Conservation (phyloP, 1,284 basidiomycete genomes). For the Tausonia pullulans region DNA sequence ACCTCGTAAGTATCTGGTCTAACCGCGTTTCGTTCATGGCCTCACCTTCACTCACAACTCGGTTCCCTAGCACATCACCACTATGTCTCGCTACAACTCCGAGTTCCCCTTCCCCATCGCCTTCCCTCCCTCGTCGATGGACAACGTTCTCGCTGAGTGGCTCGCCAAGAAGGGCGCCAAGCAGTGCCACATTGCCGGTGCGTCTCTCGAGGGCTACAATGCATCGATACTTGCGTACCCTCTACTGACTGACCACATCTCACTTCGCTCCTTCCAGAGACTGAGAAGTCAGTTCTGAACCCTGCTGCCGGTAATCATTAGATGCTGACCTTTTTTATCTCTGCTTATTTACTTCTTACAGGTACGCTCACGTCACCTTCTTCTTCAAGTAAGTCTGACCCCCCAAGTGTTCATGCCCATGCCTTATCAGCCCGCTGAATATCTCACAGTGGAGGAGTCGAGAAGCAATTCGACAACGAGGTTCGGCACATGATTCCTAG, state of each 20-base stretch:
- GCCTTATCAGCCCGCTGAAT: not conserved
- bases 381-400: conserved; percentile 60
- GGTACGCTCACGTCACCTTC: conserved; percentile 79
- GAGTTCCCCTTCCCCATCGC: conserved; percentile 77
- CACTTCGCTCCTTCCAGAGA: conserved; percentile 44
- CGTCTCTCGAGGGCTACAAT: conserved; percentile 16
- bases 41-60: not conserved
- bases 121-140: conserved; percentile 81
- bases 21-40: not conserved
- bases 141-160: conserved; percentile 84
- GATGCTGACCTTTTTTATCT: not conserved
- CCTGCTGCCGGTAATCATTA: not conserved
- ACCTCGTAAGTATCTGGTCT: conserved; percentile 46
- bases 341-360: not conserved
- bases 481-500: conserved; percentile 77
- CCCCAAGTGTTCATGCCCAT: not conserved
- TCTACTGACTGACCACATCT: not conserved
- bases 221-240: too few species aligned
- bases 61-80: conserved; percentile 56
- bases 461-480: conserved; percentile 76
- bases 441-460: conserved; percentile 54
- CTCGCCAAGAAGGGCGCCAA: conserved; percentile 61
- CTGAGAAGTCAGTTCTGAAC: conserved; percentile 54
- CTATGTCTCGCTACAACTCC: conserved; percentile 84
- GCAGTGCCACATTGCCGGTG: conserved; percentile 75